A percentile compares a stretch with the other conserved stretches of the same genome.
phyloP scores from a whole-genome alignment of 1,139 yeast species.

The Yamadazyma atmosphaerica region DNA sequence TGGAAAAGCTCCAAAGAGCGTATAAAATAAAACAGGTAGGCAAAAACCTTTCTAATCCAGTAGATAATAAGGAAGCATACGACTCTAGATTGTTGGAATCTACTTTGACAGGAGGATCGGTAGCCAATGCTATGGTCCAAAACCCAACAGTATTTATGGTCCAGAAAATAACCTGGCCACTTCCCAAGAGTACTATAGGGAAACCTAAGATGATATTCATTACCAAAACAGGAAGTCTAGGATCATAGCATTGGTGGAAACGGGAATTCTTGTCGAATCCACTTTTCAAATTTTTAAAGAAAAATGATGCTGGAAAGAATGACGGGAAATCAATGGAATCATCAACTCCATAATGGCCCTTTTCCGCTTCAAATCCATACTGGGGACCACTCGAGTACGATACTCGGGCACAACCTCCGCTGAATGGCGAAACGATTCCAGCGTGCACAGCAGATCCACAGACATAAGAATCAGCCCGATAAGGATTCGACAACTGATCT shows the following conservation, averaged over 20 bases:
- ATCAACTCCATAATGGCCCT: slow-evolving; percentile 51
- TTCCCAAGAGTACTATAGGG: slow-evolving; percentile 58
- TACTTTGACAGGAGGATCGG: slow-evolving; percentile 76
- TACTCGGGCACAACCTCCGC: slow-evolving; percentile 81
- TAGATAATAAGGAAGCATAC: slow-evolving; percentile 61
- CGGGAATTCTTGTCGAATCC: slow-evolving; percentile 11
- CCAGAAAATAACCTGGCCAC: slow-evolving; percentile 65
- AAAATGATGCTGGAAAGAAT: slow-evolving; percentile 73
- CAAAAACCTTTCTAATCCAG: slow-evolving; percentile 71
- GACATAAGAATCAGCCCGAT: slow-evolving; percentile 84
- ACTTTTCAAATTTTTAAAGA: slow-evolving; percentile 41
- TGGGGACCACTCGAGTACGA: slow-evolving; percentile 58
- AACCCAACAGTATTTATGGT: slow-evolving; percentile 65
- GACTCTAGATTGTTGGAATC: slow-evolving; percentile 55
- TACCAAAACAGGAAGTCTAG: slow-evolving; percentile 56
- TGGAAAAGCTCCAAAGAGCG: slow-evolving; percentile 66
- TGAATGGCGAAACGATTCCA: slow-evolving; percentile 68
- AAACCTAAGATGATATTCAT: slow-evolving; percentile 60
- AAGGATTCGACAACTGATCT: slow-evolving; percentile 51
- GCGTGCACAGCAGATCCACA: slow-evolving; percentile 92
- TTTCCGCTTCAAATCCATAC: slow-evolving; percentile 41
- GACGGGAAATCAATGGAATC: slow-evolving; percentile 65
- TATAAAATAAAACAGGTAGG: slow-evolving; percentile 75
- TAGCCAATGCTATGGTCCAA: slow-evolving; percentile 78
- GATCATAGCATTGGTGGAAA: slow-evolving; percentile 61